Base-by-base conservation (phyloP, 1,284 basidiomycete genomes). In the Coniophora puteana region DNA sequence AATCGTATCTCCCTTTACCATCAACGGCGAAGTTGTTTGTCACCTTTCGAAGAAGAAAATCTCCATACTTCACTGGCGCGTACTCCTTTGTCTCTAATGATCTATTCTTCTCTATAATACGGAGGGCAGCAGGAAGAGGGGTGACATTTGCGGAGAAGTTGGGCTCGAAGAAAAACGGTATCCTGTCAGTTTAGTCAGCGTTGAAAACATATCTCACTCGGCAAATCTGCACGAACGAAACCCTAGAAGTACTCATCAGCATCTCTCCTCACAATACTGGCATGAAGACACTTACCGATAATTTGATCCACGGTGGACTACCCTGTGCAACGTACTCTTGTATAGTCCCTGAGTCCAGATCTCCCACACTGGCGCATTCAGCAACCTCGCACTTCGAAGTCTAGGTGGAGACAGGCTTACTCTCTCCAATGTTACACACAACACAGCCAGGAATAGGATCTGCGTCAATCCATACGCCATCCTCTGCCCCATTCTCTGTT, bases 101-200 rank as follows among this genome's bases (percentile, higher is more conserved):
- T 20, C 33, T 58, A 29, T 38, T 54, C 50, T 36, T 66, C 59
- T 49, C 17, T 13, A 28, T 22, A 13, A 74, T 54, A 22, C 79
- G 71, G 12, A 72, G 50, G 1, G 75, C 77, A 13, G 77, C 78
- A 8, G 68, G 62, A 2, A 88, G 62, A 2, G 84, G 84, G 45
- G 72, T 62, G 37, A 92, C 65, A 1, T 68, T 45, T 0, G 88
- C 83, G 41, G 78, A 66, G 52, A 88, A 88, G 47, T 86, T 88
- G 0, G 89, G 89, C 56, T 92, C 89, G 51, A 86, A 92, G 68
- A 92, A 92, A 63, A 92, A 92, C 0, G 89, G 89, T 26, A 92
- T 73, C 6, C 86, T 72, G 45, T 37, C 31, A 10, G 24, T 32
- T 36, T 10, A 27, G 27, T 52, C 16, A 53, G 44, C n/a, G 11